Percentiles rank a stretch among this genome's conserved stretches.
Conservation (phyloP, 78 protist species). For the Dictyostelium brefeldianum region DNA sequence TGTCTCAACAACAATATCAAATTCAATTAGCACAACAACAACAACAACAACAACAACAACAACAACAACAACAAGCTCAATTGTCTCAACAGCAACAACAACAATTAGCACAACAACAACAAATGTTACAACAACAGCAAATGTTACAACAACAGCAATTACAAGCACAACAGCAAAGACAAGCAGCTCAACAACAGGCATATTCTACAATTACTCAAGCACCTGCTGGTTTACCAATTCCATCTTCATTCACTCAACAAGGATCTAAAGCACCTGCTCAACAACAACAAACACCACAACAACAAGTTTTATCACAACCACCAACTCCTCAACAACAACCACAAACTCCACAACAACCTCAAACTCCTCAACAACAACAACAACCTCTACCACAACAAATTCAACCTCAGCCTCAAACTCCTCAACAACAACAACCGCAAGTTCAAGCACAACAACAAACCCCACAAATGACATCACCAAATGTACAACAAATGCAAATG, state of each 20-base stretch:
- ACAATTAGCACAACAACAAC: neutral
- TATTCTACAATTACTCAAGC: neutral
- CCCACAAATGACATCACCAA: conserved; percentile 10
- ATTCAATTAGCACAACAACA: neutral
- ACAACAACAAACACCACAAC: neutral
- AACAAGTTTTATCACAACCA: neutral
- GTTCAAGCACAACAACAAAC: neutral
- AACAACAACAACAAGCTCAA: neutral
- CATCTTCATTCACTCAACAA: neutral
- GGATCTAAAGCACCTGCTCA: neutral
- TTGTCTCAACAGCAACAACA: neutral
- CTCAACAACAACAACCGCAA: neutral
- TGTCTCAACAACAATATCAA: neutral
- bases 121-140: neutral
- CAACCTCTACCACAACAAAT: neutral
- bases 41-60: neutral
- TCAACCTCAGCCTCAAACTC: neutral
- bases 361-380: neutral
- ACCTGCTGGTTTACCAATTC: neutral
- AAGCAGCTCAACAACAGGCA: neutral
- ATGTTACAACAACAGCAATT: neutral
- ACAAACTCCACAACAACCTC: neutral
- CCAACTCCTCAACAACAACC: neutral
- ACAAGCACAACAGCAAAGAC: neutral
- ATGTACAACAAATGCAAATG: neutral